These are phyloP conservation scores for Metrosideros polymorpha DNA, from an alignment of 441 rosid genomes.

Conservation along the genomic window DNA sequence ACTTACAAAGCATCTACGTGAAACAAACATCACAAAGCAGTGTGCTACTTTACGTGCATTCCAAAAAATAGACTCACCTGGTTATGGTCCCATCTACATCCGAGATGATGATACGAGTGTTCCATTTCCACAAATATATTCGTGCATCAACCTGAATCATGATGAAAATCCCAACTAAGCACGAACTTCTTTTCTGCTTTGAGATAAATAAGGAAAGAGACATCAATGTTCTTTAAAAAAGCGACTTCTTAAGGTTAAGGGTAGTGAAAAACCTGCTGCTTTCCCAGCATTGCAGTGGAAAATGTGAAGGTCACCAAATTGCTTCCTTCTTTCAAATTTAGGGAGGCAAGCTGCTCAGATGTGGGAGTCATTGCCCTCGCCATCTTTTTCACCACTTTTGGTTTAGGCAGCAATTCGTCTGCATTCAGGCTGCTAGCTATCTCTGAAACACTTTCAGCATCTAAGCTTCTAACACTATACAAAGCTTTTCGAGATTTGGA, in stretches of 20 bases:
- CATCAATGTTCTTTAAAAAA: neutral
- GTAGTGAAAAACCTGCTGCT: conserved; percentile 57
- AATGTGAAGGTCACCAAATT: conserved; percentile 75
- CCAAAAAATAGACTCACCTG: conserved; percentile 34
- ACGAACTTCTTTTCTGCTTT: neutral
- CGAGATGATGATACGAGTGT: conserved; percentile 76
- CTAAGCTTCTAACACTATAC: conserved; percentile 17
- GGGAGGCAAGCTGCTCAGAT: conserved; percentile 77
- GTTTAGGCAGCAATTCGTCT: conserved; percentile 18
- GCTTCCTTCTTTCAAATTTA: conserved; percentile 77
- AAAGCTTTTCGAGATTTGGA: conserved; percentile 31
- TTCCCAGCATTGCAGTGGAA: conserved; percentile 87
- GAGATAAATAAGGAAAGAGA: neutral
- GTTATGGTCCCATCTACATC: conserved; percentile 99
- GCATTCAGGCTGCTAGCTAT: conserved; percentile 1
- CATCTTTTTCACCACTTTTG: conserved; percentile 42
- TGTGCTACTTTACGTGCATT: neutral
- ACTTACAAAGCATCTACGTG: neutral
- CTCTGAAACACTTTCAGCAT: conserved; percentile 24
- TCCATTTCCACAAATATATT: conserved; percentile 95
- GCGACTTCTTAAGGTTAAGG: neutral
- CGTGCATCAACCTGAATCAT: conserved; percentile 77
- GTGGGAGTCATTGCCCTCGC: conserved; percentile 59
- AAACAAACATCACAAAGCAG: neutral
- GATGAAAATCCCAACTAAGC: neutral